Evolutionary conservation across 78 protist species (phyloP), one percentile per base, ranked within the genome.

Genomic region (Monosiga brevicollis): DNA sequence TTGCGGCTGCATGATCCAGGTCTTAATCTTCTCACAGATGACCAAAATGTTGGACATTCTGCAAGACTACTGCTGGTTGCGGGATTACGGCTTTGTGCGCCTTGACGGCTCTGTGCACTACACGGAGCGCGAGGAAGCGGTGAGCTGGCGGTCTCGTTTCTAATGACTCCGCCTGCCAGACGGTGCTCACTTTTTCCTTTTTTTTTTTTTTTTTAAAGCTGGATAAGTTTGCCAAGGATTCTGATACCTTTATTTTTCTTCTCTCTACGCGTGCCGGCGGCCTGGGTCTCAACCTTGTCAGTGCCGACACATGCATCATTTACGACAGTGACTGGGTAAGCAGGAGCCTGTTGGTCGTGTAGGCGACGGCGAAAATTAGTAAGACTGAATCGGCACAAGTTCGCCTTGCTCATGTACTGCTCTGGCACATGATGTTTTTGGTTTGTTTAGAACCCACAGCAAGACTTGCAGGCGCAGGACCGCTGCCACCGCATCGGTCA

Each of bases 181-280:
- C n/a, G n/a, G n/a, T n/a, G n/a, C n/a, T n/a, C n/a, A n/a, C n/a
- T n/a, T n/a, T n/a, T n/a, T n/a, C n/a, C n/a, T n/a, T n/a, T n/a
- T n/a, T n/a, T n/a, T 34, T 93, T 95, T 79, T 75, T 75, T 6
- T 15, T 15, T 39, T 75, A 40, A 41, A 37, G 76, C 79, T 86
- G 35, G 11, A 25, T 35, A 1, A 43, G 42, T 86, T 86, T 74
- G 42, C 71, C 75, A 35, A 1, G 1, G 89, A 86, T 74, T n/a
- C 39, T 38, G 78, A 80, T 23, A 0, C 0, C 40, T 94, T 95
- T 83, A 73, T 91, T 36, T 98, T 96, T 86, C 80, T 97, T 29
- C 83, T 97, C 34, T 93, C 98, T 29, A 97, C 99, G 0, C 84
- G 99, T 36, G 99, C 99, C 0, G 99, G 99, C 72, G 99, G 99